Evolutionary conservation across 2,329 filamentous ascomycete genomes (phyloP), one percentile per base, ranked within the genome.

Genomic region (Botrytis hyacinthi): DNA sequence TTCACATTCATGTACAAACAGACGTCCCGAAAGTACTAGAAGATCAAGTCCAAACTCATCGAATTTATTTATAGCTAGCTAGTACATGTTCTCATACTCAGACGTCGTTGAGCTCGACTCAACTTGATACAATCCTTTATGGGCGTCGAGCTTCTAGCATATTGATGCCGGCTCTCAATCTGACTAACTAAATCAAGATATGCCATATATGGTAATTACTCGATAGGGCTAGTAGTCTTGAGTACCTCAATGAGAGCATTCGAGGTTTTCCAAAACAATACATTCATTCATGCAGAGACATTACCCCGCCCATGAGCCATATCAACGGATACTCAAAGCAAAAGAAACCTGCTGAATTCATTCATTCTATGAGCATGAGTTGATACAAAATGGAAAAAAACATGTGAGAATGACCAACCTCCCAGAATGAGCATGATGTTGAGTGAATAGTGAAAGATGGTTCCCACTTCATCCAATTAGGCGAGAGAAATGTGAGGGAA

Each of bases 401-500:
- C 65, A 54, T 54, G 46, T 40, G 65, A 54, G n/a, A 22, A 3
- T 10, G 35, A 18, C 6, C 26, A 68, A 26, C 46, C 16, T 32
- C 6, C 29, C 26, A 42, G 18, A 42, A 68, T 57, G 48, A 68
- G 22, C 66, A 68, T 57, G n/a, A 68, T 42, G 3, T 42, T 32
- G 2, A 68, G 66, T 68, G 66, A 68, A 68, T 57, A 68, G 18
- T 42, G n/a, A 32, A 57, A 18, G 16, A 10, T 42, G 48, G 9
- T 42, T 57, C 37, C 35, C 48, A 26, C 35, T n/a, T 42, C 26
- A 9, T 22, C n/a, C n/a, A 57, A 32, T 57, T 42, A 68, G 40
- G 66, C 66, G 48, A 68, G 26, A n/a, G 66, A 68, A 57, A 32
- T 22, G 10, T 57, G 35, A 68, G 48, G 9, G 35, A 68, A 57